Evolutionary conservation across 1,139 yeast species (phyloP).

Genomic region (Magnusiomyces fungicola): DNA sequence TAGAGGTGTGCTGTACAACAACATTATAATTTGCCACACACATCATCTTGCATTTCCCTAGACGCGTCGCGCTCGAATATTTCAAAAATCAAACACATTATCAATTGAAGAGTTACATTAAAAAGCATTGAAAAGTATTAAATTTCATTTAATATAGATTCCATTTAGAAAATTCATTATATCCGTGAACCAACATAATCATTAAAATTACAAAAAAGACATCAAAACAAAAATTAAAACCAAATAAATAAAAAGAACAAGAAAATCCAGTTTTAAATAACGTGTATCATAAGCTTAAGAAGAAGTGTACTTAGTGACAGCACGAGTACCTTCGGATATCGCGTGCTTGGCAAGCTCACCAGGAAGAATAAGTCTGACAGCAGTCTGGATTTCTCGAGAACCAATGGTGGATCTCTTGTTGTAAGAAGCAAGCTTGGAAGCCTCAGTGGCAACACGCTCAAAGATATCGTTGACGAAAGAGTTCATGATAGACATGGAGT

Average conservation of each 20-base stretch:
- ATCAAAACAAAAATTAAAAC: constrained; percentile 9
- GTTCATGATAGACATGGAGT: constrained; percentile 99
- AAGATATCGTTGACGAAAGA: constrained; percentile 85
- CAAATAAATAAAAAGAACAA: constrained; percentile 7
- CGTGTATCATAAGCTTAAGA: constrained; percentile 19
- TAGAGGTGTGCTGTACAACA: too few relatives aligned
- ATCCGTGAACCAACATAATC: constrained; percentile 2
- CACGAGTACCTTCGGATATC: constrained; percentile 99
- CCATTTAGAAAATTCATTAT: too few relatives aligned
- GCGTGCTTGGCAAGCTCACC: constrained; percentile 99
- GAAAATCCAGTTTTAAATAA: constrained; percentile 3
- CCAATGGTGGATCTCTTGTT: constrained; percentile 98
- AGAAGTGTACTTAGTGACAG: constrained; percentile 98
- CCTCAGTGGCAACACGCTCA: constrained; percentile 75
- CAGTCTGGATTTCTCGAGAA: constrained; percentile 98
- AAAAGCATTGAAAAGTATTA: too few relatives aligned
- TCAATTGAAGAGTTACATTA: too few relatives aligned
- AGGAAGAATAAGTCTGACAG: constrained; percentile 97
- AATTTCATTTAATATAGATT: too few relatives aligned
- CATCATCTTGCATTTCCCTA: too few relatives aligned
- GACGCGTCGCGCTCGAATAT: too few relatives aligned
- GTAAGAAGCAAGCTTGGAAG: constrained; percentile 99
- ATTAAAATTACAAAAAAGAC: constrained; percentile 8
- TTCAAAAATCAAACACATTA: too few relatives aligned
- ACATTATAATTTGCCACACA: too few relatives aligned